Percentiles rank a stretch among this genome's conserved stretches.
phyloP scores from a whole-genome alignment of 2,329 filamentous ascomycete genomes.

The Penicillium sp. region DNA sequence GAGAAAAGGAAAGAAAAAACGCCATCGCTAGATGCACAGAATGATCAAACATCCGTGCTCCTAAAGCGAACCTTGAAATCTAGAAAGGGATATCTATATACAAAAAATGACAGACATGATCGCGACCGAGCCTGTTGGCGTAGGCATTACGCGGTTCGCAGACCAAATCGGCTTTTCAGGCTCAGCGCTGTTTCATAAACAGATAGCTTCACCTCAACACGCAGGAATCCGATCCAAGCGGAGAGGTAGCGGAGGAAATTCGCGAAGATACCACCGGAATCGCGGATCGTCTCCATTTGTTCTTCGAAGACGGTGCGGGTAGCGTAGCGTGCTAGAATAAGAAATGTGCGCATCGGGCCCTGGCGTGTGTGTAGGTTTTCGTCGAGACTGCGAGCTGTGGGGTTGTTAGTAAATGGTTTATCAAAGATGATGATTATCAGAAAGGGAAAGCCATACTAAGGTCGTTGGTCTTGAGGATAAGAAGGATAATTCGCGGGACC shows the following conservation, averaged over 20 bases:
- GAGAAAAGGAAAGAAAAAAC: conserved; percentile 13
- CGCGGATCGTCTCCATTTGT: conserved; percentile 51
- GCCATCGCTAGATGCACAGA: conserved; percentile 33
- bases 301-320: conserved; percentile 63
- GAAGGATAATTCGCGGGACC: conserved; percentile 85
- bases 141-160: conserved; percentile 24
- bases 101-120: conserved; percentile 4
- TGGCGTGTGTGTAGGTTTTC: conserved; percentile 66
- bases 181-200: conserved; percentile 59
- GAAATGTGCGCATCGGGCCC: conserved; percentile 61
- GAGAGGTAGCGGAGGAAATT: conserved; percentile 53
- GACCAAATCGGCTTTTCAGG: conserved; percentile 51
- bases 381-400: conserved; percentile 74
- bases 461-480: conserved; percentile 98
- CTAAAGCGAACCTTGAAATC: neutral
- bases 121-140: neutral
- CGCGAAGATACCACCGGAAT: conserved; percentile 51
- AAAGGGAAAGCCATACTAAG: conserved; percentile 57
- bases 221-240: conserved; percentile 55
- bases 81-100: conserved; percentile 17
- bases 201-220: conserved; percentile 58
- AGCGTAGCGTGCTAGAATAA: conserved; percentile 65
- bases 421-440: neutral
- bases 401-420: conserved; percentile 7
- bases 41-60: conserved; percentile 21